Evolutionary conservation across 169 alveolate species (phyloP), one percentile per base, ranked within the genome.

Genomic region (Cardiosporidium cionae): DNA sequence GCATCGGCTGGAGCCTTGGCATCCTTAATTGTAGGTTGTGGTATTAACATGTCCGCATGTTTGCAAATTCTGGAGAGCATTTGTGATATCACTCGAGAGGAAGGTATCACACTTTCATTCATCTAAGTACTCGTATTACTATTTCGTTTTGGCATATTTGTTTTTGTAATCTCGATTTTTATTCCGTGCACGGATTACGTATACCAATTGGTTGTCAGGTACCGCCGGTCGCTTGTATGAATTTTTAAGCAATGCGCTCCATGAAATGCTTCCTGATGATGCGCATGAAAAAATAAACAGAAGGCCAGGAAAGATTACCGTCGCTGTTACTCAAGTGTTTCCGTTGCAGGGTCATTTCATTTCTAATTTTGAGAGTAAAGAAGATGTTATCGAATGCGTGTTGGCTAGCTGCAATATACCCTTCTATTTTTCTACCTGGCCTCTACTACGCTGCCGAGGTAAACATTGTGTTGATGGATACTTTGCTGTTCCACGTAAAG

Each of bases 321-420:
- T 78, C 23, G 44, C 79, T 32, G 68, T 68, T 75, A 70, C 84
- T 32, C 77, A 66, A 69, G 77, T 76, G 0, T 76, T 66, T 27
- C 82, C 82, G 22, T 76, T 22, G 52, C 58, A 52, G 22, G 78
- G 78, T 25, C 63, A 44, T 4, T 76, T 76, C 28, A 64, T 68
- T 4, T 64, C 72, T 29, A 22, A 31, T 7, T 77, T 77, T 33
- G 4, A 6, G 35, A 32, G 66, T 27, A 31, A 23, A 9, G 6
- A 36, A n/a, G 83, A 77, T 58, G 23, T 77, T 63, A 77, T 77
- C 22, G 78, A 69, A 32, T 67, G 76, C 66, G 52, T 77, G 28
- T n/a, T 67, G 23, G 83, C 78, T 23, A 65, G 76, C 62, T 77
- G 83, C 74, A 65, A 67, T 28, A 67, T 77, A 25, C 83, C 83